Evolutionary conservation across 805 yeast genomes (phyloP), one percentile per base, ranked within the genome.

Genomic region (Wickerhamomyces tratensis): DNA sequence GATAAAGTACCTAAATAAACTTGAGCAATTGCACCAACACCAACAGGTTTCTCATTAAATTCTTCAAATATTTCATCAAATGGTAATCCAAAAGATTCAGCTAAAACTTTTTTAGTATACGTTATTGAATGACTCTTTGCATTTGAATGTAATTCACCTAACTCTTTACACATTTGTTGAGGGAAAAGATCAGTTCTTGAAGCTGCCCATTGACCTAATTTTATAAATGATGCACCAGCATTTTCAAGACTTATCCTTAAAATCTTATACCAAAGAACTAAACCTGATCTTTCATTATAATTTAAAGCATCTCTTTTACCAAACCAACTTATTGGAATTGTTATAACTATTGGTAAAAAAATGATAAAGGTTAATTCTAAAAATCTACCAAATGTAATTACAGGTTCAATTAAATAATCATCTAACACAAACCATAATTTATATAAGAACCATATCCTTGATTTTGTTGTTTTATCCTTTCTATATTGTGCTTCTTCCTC

Each of bases 171-270:
- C 61, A 91, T 63, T 36, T 74, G 85, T 39, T 64, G 67, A 4
- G 96, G 82, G 63, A 93, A 91, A 33, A 93, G 82, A 62, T 93
- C 99, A 0, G 95, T 86, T 61, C 99, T 75, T 10, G 96, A 84
- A 3, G 97, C 97, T 0, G 98, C 98, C 99, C 99, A 93, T 65
- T 93, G 99, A 5, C 98, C 98, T 44, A 93, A 72, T 61, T 86
- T 84, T 43, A 84, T 79, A 58, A 84, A 93, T 5, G 96, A 82
- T 4, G 98, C 95, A 1, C 98, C 98, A 0, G 96, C 96, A 14
- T 67, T 47, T 60, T 91, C 96, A 44, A 93, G 76, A 1, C 82
- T 65, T 57, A 73, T 61, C 39, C 86, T 70, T 20, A 91, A 63
- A 39, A 77, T 62, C 41, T 63, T 62, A 61, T 74, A 89, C 96